Conservation (phyloP, 441 rosid genomes). For the Euphorbia celastroides region DNA sequence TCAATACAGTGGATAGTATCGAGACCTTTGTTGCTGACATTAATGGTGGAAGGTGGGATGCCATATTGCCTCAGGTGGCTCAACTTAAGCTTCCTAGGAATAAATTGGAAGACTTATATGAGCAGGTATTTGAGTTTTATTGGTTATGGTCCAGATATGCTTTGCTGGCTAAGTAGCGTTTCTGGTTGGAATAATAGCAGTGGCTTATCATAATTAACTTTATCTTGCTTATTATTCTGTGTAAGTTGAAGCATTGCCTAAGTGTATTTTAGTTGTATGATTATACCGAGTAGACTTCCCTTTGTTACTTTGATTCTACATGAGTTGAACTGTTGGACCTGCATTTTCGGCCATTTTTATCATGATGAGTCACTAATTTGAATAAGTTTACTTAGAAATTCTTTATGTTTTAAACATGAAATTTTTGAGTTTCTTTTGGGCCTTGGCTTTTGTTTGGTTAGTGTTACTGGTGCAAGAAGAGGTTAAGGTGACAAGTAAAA, state of each 20-base stretch:
- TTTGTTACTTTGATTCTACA: background rate
- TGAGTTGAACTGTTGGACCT: background rate
- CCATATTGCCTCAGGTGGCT: constrained; percentile 87
- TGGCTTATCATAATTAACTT: background rate
- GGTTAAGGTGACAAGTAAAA: background rate
- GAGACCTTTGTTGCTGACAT: constrained; percentile 92
- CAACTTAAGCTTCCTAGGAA: constrained; percentile 96
- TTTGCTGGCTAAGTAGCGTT: background rate
- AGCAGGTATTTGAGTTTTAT: constrained; percentile 49
- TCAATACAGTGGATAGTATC: constrained; percentile 90
- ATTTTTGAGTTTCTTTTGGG: background rate
- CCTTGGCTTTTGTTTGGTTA: background rate
- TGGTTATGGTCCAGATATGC: background rate
- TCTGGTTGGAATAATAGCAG: background rate
- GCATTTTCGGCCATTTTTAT: background rate
- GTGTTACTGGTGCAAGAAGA: background rate
- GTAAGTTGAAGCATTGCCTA: background rate
- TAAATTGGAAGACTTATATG: constrained; percentile 87
- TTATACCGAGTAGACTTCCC: background rate
- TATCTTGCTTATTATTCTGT: background rate
- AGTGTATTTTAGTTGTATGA: background rate
- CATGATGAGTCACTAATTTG: background rate
- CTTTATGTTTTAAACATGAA: background rate
- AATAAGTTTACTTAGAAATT: background rate
- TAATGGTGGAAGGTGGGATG: constrained; percentile 93